Base-by-base conservation (phyloP, 2,329 filamentous ascomycete species). In the Botryotinia calthae region DNA sequence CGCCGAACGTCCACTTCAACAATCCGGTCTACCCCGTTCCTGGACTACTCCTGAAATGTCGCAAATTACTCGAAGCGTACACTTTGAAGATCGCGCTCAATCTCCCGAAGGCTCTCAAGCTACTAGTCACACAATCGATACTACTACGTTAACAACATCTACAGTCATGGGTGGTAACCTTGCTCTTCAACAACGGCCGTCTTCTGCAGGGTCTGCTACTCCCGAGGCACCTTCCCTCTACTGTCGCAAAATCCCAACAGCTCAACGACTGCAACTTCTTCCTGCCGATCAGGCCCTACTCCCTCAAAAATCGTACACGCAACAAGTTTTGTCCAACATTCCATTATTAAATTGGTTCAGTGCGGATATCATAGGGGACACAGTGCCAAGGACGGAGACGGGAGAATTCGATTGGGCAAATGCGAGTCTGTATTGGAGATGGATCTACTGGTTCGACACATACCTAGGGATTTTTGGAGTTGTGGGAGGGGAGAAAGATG, bases 331-430 rank as follows among this genome's bases (percentile, higher is more conserved):
- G 71, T 87, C 87, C 76, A 87, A 87, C 71, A 88, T 94, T 58
- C 92, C 92, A 3, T 86, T 94, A 74, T 82, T 94, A 74, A 88
- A 87, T 77, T 94, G 91, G 89, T 91, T 94, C 79, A 90, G 89
- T 63, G 89, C 84, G 9, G 83, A 86, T 78, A 89, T 95, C 81
- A 94, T 95, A 78, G 93, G 93, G 9, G 90, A 89, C 79, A 87
- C 91, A 80, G 89, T 95, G 56, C 93, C 93, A 12, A 86, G 91
- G 59, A 91, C 87, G 70, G 91, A 94, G 70, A 85, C 87, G 61
- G 93, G 93, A 73, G 89, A 89, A 59, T 95, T 97, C 77, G 95
- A 98, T 81, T 92, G 90, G 85, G 88, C 88, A 59, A 84, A 84
- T 63, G 89, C 89, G 18, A 91, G 88, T 74, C 81, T 91, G 74